Evolutionary conservation across 768 basidiomycete species (phyloP).

Genomic region (Cubamyces lactineus): DNA sequence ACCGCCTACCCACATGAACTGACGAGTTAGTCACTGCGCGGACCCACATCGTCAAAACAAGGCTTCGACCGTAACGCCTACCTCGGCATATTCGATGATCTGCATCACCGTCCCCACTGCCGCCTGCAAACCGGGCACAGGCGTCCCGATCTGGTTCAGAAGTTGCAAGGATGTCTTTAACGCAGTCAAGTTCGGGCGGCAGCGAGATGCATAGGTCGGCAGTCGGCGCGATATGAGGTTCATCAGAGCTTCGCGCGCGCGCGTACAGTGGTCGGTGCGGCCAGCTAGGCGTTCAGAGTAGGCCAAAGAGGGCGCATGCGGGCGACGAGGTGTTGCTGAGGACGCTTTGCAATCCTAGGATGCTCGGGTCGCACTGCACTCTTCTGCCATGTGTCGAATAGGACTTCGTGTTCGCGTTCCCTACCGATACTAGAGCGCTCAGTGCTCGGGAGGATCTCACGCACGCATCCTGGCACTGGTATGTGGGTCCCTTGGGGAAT

Average conservation of each 20-base stretch:
- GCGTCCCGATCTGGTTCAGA: neutral
- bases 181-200: neutral
- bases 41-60: neutral
- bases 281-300: too few relatives aligned
- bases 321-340: too few relatives aligned
- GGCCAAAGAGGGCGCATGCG: too few relatives aligned
- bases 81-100: constrained; percentile 3
- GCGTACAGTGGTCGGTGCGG: too few relatives aligned
- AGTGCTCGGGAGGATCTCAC: too few relatives aligned
- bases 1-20: neutral
- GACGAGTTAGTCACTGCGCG: neutral
- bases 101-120: neutral
- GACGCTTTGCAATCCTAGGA: too few relatives aligned
- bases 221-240: neutral
- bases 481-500: too few relatives aligned
- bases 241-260: neutral
- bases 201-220: neutral
- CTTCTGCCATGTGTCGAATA: too few relatives aligned
- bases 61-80: neutral
- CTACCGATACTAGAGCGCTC: too few relatives aligned
- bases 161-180: neutral
- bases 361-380: too few relatives aligned
- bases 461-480: too few relatives aligned
- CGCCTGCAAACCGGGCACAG: neutral
- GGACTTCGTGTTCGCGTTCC: too few relatives aligned